Evolutionary conservation across 1,284 basidiomycete species (phyloP).

Genomic region (Dichomitus squalens): DNA sequence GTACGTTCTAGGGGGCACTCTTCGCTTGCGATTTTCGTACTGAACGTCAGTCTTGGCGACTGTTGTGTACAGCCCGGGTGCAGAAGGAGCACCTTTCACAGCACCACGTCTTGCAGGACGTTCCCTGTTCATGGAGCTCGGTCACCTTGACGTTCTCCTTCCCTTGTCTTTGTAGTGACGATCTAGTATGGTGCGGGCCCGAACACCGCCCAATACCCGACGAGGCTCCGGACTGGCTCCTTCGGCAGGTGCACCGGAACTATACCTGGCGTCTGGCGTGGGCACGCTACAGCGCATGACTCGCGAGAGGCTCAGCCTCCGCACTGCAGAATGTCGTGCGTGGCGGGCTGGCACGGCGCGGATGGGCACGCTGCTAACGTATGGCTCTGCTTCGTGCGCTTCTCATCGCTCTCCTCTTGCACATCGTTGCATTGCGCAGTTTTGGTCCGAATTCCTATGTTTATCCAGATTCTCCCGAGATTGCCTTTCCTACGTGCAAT

Average conservation of each 20-base stretch:
- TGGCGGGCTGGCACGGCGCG: conserved; percentile 10
- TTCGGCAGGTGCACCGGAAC: conserved; percentile 9
- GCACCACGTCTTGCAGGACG: not conserved
- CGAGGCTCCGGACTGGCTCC: conserved; percentile 20
- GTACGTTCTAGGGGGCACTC: conserved; percentile 13
- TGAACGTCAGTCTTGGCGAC: conserved; percentile 4
- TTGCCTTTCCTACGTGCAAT: conserved; percentile 16
- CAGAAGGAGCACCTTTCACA: not conserved
- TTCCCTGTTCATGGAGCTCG: conserved; percentile 8
- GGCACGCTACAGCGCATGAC: conserved; percentile 19
- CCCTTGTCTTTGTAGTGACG: conserved; percentile 1
- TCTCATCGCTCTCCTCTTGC: conserved; percentile 18
- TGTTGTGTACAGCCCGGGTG: conserved; percentile 6
- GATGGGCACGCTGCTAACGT: conserved; percentile 18
- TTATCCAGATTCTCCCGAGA: conserved; percentile 23
- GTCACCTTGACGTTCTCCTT: not conserved
- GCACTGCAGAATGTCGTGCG: conserved; percentile 12
- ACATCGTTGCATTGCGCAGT: conserved; percentile 10
- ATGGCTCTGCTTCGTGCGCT: conserved; percentile 10
- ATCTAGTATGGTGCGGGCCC: conserved; percentile 15
- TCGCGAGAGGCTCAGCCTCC: conserved; percentile 10
- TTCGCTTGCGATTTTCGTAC: conserved; percentile 6
- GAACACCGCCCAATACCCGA: conserved; percentile 23
- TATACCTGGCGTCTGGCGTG: conserved; percentile 6
- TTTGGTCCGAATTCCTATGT: conserved; percentile 9